Percentiles rank a stretch among this genome's conserved stretches.
These are phyloP conservation scores for Barnettozyma sucrosica DNA, from an alignment of 805 yeast genomes.

Conservation along the genomic window DNA sequence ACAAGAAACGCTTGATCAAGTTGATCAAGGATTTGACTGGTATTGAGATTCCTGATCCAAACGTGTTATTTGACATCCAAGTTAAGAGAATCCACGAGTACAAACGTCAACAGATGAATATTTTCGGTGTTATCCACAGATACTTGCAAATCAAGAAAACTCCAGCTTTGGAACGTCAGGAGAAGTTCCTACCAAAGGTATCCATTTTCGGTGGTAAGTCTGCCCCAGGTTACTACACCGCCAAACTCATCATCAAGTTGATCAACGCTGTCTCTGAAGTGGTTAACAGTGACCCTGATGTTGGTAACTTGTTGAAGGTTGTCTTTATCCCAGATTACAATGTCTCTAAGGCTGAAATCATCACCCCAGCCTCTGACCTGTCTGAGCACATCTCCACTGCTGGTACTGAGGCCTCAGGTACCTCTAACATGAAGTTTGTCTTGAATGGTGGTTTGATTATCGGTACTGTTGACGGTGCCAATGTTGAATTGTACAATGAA, in stretches of 20 bases:
- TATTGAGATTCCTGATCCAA: conserved; percentile 53
- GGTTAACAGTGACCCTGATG: conserved; percentile 69
- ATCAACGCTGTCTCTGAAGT: conserved; percentile 77
- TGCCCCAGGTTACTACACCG: conserved; percentile 97
- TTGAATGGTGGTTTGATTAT: conserved; percentile 89
- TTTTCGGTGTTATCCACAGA: conserved; percentile 82
- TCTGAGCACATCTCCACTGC: conserved; percentile 95
- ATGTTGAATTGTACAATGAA: conserved; percentile 80
- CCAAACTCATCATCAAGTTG: conserved; percentile 82
- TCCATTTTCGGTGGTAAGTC: conserved; percentile 89
- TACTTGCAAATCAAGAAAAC: conserved; percentile 71
- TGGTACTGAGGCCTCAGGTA: conserved; percentile 95
- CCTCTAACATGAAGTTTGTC: conserved; percentile 93
- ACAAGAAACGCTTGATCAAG: conserved; percentile 61
- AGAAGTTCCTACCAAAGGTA: conserved; percentile 63
- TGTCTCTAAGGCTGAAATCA: conserved; percentile 89
- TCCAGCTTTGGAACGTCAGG: conserved; percentile 53
- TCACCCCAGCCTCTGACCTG: conserved; percentile 84
- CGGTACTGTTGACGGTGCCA: conserved; percentile 97
- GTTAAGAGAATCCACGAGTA: conserved; percentile 95
- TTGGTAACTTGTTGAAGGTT: conserved; percentile 74
- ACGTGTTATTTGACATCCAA: conserved; percentile 82
- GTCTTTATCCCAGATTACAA: conserved; percentile 89
- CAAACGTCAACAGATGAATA: conserved; percentile 90
- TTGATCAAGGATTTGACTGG: conserved; percentile 60